Evolutionary conservation across 768 basidiomycete species (phyloP).

Genomic region (Coprinopsis marcescibilis): DNA sequence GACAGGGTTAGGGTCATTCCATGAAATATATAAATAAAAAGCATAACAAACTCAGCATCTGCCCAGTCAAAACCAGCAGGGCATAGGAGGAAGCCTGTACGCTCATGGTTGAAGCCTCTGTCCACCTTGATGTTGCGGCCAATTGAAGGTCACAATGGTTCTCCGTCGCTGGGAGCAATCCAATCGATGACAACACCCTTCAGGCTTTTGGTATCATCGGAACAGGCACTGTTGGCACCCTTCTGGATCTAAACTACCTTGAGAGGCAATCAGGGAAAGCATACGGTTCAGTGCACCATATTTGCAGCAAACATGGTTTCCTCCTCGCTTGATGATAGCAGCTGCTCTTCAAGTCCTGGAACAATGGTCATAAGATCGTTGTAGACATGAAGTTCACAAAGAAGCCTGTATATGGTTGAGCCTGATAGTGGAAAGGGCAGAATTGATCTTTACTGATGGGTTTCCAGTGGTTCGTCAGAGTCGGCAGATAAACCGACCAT

Average conservation of each 20-base stretch:
- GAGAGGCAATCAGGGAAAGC: too few species aligned
- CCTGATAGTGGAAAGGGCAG: neutral
- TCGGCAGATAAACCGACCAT: neutral
- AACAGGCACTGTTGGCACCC: constrained; percentile 19
- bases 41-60: constrained; percentile 5
- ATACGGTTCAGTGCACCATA: neutral
- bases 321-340: too few species aligned
- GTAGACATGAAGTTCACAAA: too few species aligned
- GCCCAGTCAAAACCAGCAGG: constrained; percentile 22
- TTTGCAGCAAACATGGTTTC: neutral
- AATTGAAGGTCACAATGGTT: neutral
- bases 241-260: constrained; percentile 21
- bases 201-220: constrained; percentile 19
- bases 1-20: constrained; percentile 2
- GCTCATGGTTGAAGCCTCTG: constrained; percentile 17
- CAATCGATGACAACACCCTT: constrained; percentile 18
- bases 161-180: constrained; percentile 8
- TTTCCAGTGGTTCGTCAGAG: neutral
- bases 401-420: too few species aligned
- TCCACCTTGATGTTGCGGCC: constrained; percentile 6
- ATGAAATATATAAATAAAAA: neutral
- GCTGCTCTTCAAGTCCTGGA: too few species aligned
- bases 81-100: constrained; percentile 22
- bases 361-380: too few species aligned
- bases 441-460: neutral